Conservation (phyloP, 257 asterid species). For the Przewalskia tangutica region DNA sequence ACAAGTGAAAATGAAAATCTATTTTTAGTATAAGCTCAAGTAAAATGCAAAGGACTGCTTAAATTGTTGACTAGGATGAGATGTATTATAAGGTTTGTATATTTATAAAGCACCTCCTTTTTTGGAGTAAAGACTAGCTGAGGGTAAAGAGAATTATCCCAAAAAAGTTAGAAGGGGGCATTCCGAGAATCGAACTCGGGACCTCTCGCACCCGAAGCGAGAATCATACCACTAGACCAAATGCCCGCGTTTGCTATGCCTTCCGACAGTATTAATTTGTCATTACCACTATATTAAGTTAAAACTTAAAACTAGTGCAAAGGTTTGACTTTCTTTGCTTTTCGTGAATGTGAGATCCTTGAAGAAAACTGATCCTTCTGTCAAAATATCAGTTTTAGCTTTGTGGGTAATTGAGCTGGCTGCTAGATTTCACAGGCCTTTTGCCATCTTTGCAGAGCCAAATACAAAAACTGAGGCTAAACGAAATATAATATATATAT, state of each 20-base stretch:
- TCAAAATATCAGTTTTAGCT: background rate
- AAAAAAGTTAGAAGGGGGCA: constrained; percentile 30
- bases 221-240: constrained; percentile 94
- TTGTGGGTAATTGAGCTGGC: background rate
- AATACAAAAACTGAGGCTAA: background rate
- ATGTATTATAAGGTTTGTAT: no score
- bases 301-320: no score
- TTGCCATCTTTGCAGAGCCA: background rate
- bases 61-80: no score
- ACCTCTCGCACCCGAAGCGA: constrained; percentile 81
- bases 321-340: background rate
- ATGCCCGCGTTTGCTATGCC: constrained; percentile 18
- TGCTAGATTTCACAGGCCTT: background rate
- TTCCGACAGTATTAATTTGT: background rate
- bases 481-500: no score
- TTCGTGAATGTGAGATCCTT: background rate
- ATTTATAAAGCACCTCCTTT: no score
- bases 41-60: no score
- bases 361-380: background rate
- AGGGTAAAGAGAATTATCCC: background rate
- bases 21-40: no score
- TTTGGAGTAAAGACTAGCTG: background rate
- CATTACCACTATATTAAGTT: no score
- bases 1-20: no score
- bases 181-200: constrained; percentile 75